Conservation (phyloP, 305 asterid species). For the Solanum hybrid region DNA sequence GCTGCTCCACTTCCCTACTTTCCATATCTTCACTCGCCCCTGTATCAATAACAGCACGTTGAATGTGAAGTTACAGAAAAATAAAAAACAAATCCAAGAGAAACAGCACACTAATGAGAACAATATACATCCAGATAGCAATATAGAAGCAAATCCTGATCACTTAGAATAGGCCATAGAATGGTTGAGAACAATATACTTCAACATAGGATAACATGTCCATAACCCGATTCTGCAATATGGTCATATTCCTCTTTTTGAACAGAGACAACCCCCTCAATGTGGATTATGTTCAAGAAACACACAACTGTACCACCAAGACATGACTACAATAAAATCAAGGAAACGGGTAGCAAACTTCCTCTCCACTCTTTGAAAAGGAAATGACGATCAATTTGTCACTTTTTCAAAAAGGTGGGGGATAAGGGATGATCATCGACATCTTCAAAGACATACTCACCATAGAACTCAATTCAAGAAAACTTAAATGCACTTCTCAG, state of each 20-base stretch:
- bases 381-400: background rate
- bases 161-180: background rate
- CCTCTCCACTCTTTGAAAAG: background rate
- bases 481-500: background rate
- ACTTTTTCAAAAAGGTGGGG: background rate
- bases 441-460: background rate
- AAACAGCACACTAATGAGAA: background rate
- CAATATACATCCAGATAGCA: background rate
- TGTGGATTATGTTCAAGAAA: background rate
- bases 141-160: background rate
- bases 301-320: background rate
- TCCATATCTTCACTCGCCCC: conserved; percentile 37
- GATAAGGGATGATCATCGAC: background rate
- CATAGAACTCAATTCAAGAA: background rate
- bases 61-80: background rate
- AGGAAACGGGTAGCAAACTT: background rate
- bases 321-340: background rate
- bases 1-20: conserved; percentile 37
- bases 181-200: background rate
- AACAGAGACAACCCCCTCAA: background rate
- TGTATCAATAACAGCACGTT: conserved; percentile 26
- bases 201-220: background rate
- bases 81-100: background rate
- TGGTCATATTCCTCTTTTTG: background rate
- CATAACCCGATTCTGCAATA: background rate